phyloP scores from a whole-genome alignment of 208 protist species.

The Trypanosoma boissoni region DNA sequence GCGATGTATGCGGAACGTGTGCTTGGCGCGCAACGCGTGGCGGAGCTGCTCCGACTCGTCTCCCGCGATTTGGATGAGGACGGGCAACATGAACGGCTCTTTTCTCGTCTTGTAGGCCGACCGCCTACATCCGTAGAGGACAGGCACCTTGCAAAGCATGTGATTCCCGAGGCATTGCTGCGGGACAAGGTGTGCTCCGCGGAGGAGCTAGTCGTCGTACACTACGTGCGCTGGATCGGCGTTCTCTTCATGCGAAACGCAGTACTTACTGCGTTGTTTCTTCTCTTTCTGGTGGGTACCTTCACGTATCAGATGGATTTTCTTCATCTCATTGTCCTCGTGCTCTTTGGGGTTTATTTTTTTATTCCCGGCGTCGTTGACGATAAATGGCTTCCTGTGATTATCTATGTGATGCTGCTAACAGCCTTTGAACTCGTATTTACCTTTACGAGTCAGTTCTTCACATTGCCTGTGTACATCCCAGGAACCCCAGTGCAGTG shows the following conservation, averaged over 20 bases:
- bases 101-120: constrained; percentile 9
- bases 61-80: not conserved
- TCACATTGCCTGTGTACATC: constrained; percentile 14
- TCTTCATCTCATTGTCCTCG: constrained; percentile 13
- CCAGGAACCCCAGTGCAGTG: constrained; percentile 1
- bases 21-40: constrained; percentile 15
- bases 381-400: constrained; percentile 11
- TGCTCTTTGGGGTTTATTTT: constrained; percentile 21
- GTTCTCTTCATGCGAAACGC: constrained; percentile 19
- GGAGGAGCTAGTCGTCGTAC: not conserved
- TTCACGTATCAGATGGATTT: constrained; percentile 30
- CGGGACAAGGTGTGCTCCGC: constrained; percentile 12
- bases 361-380: constrained; percentile 5
- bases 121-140: constrained; percentile 2
- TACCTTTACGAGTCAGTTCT: constrained; percentile 21
- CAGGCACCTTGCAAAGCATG: not conserved
- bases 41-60: constrained; percentile 15
- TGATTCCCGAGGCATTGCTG: constrained; percentile 9
- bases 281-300: constrained; percentile 24
- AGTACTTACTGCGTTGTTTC: constrained; percentile 11
- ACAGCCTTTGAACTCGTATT: constrained; percentile 27
- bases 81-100: constrained; percentile 11
- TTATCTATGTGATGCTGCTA: constrained; percentile 17
- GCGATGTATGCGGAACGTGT: not conserved
- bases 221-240: constrained; percentile 14